Evolutionary conservation across 805 yeast genomes (phyloP), one percentile per base, ranked within the genome.

Genomic region (Pichia paraexigua): DNA sequence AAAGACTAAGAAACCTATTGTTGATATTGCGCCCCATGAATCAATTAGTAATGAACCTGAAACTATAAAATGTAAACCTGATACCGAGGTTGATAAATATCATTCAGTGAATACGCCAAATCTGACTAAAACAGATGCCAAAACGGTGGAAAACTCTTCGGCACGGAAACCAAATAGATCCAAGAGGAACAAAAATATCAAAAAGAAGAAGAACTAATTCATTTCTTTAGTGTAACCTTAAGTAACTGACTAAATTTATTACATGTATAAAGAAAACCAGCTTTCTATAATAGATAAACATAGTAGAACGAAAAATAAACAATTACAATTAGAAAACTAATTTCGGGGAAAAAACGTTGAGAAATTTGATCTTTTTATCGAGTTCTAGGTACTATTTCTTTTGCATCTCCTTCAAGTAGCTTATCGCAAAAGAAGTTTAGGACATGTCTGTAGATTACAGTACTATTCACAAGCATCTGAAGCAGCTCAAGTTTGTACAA

Each of bases 391-490:
- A 30, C 35, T 25, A 17, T n/a, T 35, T 35, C 39, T 35, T 35
- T n/a, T 35, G 39, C 39, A 35, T 4, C 20, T n/a, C 20, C n/a
- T 35, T 35, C 39, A 17, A 5, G 6, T 35, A 7, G 17, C 20
- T 6, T 17, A n/a, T 11, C 10, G 2, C 8, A 3, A 17, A 35
- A 15, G n/a, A 32, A 4, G n/a, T 13, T 13, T n/a, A 18, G 7
- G 8, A 15, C n/a, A 49, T 49, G 48, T 49, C 52, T 18, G 20
- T 50, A 24, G 67, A 63, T 46, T 62, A 63, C 48, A 56, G 49
- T 40, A 43, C 54, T 12, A 64, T 66, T 25, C 61, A 62, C 44
- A 58, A 61, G 41, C 60, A 57, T 20, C 47, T 65, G 18, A 65
- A 63, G 39, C 66, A 60, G 8, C 55, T 63, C 24, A 51, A 51